Base-by-base conservation (phyloP, 2,329 filamentous ascomycete genomes). In the Ascomycota sp. region DNA sequence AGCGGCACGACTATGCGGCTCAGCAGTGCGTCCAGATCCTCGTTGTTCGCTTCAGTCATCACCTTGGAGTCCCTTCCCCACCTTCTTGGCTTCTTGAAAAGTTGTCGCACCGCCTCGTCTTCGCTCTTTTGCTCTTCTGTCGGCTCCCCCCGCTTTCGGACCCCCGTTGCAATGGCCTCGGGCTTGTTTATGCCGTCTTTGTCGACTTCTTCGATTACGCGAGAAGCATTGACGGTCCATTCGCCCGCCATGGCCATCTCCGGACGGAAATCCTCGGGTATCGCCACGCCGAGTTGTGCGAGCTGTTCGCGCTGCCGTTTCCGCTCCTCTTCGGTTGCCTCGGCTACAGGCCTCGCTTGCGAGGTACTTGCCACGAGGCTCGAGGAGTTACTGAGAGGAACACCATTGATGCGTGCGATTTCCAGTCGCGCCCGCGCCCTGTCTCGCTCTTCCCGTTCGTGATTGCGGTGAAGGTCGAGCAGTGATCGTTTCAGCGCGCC, bases 201-300 rank as follows among this genome's bases (percentile, higher is more conserved):
- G 15, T 41, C 39, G 21, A 40, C 48, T 10, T 61, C 57, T 10
- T 61, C 53, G 15, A 74, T 52, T 4, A 70, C 61, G 27, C 69
- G 62, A 25, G 80, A 67, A 5, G 66, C 70, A 34, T 68, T 73
- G 8, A 75, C 67, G 0, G 81, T 71, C 86, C 86, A 98, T 31
- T 92, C 79, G 21, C 89, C 82, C 4, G 76, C 74, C 58, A 94
- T 72, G 5, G 85, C 83, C 69, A 94, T 72, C 35, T 89, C 80
- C 2, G 66, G 62, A 34, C 81, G 63, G 33, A 81, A 72, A 38
- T 78, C 73, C 27, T 80, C 73, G 1, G 89, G 89, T 31, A 95
- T 68, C 28, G 72, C 69, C 29, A 98, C 72, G 1, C 89, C 89
- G 63, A 98, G 66, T 23, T 77, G 79, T 4, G 77, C 83, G 8